Base-by-base conservation (phyloP, 192 early-diverging fungal genomes). In the Entomortierella chlamydospora region DNA sequence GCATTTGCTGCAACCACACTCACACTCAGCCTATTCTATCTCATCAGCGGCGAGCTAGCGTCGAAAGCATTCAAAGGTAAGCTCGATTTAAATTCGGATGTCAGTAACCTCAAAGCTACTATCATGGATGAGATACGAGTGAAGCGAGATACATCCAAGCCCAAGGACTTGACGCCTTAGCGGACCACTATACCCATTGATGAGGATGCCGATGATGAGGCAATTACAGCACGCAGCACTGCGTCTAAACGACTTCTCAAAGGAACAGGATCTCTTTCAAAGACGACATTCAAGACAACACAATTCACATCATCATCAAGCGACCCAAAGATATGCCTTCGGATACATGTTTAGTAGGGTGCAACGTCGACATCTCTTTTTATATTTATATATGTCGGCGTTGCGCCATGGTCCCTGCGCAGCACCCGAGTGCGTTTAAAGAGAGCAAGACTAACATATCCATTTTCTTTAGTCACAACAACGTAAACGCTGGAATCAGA, bases 131-230 rank as follows among this genome's bases (percentile, higher is more conserved):
- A 41, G 13, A 41, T 41, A 9, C 13, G 4, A 26, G 23, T 49
- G 30, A 58, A 68, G 43, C 54, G 42, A 57, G 59, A 53, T 28
- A 47, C 43, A 39, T 60, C 60, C 43, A 13, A 59, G 51, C 57
- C 49, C 56, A 58, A 50, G 42, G 56, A 68, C 39, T 23, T 69
- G 33, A 57, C 37, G 47, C 56, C 60, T 47, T 69, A 57, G 67
- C 57, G 57, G 18, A 57, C 34, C 31, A 41, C 31, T 0, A 69
- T 69, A 17, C 49, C 67, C 30, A 9, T 6, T 22, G 42, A 60
- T 18, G 57, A 60, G 30, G 34, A 69, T 15, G 43, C n/a, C 20
- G 57, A 23, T 2, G 22, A 39, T 13, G 33, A 58, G 57, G 13
- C 47, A 41, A 58, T 29, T 3, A 58, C 28, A 57, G 57, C 43